Percentiles rank a stretch among this genome's conserved stretches.
These are phyloP conservation scores for Geranium brycei DNA, from an alignment of 345 rosid genomes.

Conservation along the genomic window DNA sequence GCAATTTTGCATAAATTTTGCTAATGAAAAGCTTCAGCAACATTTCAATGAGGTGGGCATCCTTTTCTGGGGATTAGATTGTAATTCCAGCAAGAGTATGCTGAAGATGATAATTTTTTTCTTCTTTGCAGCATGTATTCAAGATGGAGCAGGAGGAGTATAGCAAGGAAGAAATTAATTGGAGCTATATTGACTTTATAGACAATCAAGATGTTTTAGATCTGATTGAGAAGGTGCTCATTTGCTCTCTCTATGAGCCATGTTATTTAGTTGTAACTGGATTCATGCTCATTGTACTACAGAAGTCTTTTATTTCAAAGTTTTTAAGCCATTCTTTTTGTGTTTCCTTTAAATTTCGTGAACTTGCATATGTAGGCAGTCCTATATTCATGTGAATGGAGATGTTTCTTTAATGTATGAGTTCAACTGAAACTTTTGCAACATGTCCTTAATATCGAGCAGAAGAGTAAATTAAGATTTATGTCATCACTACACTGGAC, in stretches of 20 bases:
- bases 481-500: background rate
- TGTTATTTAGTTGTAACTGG: too few species aligned
- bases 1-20: constrained; percentile 98
- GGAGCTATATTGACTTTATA: constrained; percentile 97
- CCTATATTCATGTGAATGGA: background rate
- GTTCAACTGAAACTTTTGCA: constrained; percentile 20
- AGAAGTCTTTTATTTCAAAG: background rate
- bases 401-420: too few species aligned
- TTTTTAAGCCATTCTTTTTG: background rate
- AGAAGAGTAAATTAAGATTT: constrained; percentile 24
- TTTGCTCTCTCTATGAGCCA: constrained; percentile 5
- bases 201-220: constrained; percentile 98
- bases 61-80: constrained; percentile 6
- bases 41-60: constrained; percentile 88
- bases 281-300: background rate
- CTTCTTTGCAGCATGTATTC: constrained; percentile 77
- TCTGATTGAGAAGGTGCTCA: constrained; percentile 84
- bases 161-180: constrained; percentile 81
- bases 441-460: constrained; percentile 99
- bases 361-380: background rate
- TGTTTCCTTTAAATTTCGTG: background rate
- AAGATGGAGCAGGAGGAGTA: constrained; percentile 99
- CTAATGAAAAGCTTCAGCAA: constrained; percentile 98
- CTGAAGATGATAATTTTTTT: background rate
- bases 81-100: constrained; percentile 2